phyloP scores from a whole-genome alignment of 139 green algal genomes.

The Closterium sp. region DNA sequence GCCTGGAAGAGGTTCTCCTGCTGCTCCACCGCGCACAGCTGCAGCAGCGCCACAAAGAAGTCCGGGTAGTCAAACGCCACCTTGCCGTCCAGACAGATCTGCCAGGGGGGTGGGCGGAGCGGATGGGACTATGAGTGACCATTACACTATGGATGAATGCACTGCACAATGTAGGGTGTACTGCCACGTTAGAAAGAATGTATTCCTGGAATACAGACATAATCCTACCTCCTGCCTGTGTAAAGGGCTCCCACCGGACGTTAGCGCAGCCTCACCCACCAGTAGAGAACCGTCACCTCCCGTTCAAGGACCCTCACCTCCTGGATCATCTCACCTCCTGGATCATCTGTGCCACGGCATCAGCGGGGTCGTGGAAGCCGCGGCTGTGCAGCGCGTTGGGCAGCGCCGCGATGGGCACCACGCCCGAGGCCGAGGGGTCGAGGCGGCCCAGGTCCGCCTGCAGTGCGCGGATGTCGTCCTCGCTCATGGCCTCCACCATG shows the following conservation, averaged over 20 bases:
- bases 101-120: neutral
- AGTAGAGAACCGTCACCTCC: no score
- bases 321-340: neutral
- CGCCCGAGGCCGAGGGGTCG: neutral
- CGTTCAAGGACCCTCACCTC: neutral
- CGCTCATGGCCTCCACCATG: neutral
- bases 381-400: neutral
- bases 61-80: constrained; percentile 81
- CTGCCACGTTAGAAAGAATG: no score
- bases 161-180: no score
- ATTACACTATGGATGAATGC: neutral
- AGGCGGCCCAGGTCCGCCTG: neutral
- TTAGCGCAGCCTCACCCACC: no score
- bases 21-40: constrained; percentile 30
- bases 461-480: neutral
- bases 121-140: neutral
- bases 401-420: neutral
- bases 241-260: no score
- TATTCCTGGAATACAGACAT: no score
- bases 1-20: constrained; percentile 37
- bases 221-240: no score
- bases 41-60: constrained; percentile 64
- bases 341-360: neutral
- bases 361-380: neutral
- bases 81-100: constrained; percentile 48